Evolutionary conservation across 768 basidiomycete species (phyloP), one percentile per base, ranked within the genome.

Genomic region (Solioccasus polychromus): DNA sequence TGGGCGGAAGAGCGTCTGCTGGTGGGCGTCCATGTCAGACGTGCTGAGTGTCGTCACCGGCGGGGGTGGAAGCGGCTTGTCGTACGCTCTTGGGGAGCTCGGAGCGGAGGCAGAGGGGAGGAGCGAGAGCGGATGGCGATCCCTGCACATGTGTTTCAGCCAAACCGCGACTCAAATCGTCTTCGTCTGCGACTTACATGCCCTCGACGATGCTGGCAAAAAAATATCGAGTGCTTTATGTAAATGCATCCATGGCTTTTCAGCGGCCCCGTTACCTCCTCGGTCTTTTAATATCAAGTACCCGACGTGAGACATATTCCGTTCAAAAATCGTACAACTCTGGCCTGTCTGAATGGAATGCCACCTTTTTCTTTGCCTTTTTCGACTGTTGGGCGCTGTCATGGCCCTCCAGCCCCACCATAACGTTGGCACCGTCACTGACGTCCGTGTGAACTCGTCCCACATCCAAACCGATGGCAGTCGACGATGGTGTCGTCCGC

Each of bases 271-370:
- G n/a, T n/a, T n/a, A n/a, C n/a, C n/a, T n/a, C n/a, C n/a, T n/a
- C n/a, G n/a, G n/a, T n/a, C n/a, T n/a, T n/a, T n/a, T n/a, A n/a
- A n/a, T n/a, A n/a, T n/a, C n/a, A n/a, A n/a, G n/a, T n/a, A n/a
- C n/a, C n/a, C n/a, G n/a, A n/a, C n/a, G n/a, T n/a, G n/a, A n/a
- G n/a, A n/a, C n/a, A n/a, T n/a, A n/a, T n/a, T n/a, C n/a, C n/a
- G n/a, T n/a, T n/a, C 67, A 88, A 62, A 87, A 88, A 57, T 85
- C 87, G 60, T 88, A 88, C 65, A 88, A 52, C 51, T 88, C 87
- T 24, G 79, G 81, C 47, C 72, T 69, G 55, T 85, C 83, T 45
- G 79, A 77, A 42, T 70, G 73, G 63, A 90, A 89, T 2, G 75
- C 82, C 1, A 89, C 87, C 45, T 71, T 77, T 70, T 88, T 88